Base-by-base conservation (phyloP, 768 basidiomycete species). In the Lentinula edodes region DNA sequence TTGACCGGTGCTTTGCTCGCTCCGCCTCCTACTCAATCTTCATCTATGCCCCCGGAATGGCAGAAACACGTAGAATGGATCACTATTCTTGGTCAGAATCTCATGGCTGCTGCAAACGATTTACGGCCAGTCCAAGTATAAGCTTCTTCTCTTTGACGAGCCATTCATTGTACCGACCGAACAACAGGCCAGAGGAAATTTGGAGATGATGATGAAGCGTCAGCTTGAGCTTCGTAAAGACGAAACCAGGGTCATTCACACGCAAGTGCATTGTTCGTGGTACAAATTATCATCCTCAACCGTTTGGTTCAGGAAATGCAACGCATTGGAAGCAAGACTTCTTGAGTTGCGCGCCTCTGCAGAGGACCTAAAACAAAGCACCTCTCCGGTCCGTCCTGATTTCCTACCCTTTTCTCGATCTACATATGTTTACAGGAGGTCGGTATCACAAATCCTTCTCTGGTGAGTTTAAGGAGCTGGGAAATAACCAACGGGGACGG, bases 61-160 rank as follows among this genome's bases (percentile, higher is more conserved):
- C 81, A 85, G 57, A 76, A 83, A 54, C 84, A 88, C 59, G 78
- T 90, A 1, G 89, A 92, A 68, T 93, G 93, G 89, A 88, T 95
- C 57, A 85, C 81, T 10, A 78, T 90, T 1, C 81, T 93, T 58
- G 85, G 85, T 6, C 89, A 92, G 71, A 96, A 95, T 71, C 80
- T 96, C 61, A 91, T 95, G 85, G 90, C 88, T 13, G 90, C 91
- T 16, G 91, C 90, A 41, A 96, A 96, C 68, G 93, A 94, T 67
- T 74, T 95, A 55, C 84, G 94, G 28, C 93, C 93, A 0, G 89
- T 94, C 5, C 93, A 95, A 82, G 92, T 87, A 64, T 46, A 59
- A 51, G 28, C 54, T 41, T 35, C 59, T 52, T 34, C 51, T 51
- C 16, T 16, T 36, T 61, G 32, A 62, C 60, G 42, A 34, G 28